Percentiles rank a stretch among this genome's conserved stretches.
Evolutionary conservation across 306 rosid species (phyloP).

Genomic region (Cajanus cajan): DNA sequence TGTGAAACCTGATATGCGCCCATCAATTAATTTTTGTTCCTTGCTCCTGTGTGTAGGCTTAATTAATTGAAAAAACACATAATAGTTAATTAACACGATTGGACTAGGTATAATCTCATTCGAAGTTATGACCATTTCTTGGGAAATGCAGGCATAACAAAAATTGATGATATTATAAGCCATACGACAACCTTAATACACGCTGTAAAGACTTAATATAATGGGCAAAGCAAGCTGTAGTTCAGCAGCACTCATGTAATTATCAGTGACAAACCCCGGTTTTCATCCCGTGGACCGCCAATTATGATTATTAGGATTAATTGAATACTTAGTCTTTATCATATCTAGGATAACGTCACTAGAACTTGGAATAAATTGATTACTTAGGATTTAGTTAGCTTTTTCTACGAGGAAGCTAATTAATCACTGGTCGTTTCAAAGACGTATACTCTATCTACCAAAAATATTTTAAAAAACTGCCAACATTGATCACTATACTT

Average conservation of each 20-base stretch:
- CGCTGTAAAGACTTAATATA: conserved; percentile 7
- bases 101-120: not conserved
- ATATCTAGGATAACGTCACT: conserved; percentile 21
- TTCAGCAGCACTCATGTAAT: conserved; percentile 60
- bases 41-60: not conserved
- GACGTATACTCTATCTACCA: not conserved
- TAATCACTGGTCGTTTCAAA: not conserved
- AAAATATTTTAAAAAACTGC: conserved; percentile 2
- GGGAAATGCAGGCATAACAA: conserved; percentile 35
- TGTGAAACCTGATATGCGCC: not conserved
- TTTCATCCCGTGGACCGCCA: conserved; percentile 35
- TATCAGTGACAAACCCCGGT: conserved; percentile 45
- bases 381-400: conserved; percentile 10
- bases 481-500: not conserved
- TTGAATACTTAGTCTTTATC: conserved; percentile 15
- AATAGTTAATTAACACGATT: not conserved
- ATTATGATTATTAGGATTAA: conserved; percentile 9
- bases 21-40: not conserved
- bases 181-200: conserved; percentile 10
- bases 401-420: not conserved
- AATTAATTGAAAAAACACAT: not conserved
- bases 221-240: conserved; percentile 26
- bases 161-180: not conserved
- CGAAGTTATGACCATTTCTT: conserved; percentile 2
- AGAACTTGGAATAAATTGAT: conserved; percentile 23